These are phyloP conservation scores for Dalbergia oliveri DNA, from an alignment of 306 rosid genomes.

Conservation along the genomic window DNA sequence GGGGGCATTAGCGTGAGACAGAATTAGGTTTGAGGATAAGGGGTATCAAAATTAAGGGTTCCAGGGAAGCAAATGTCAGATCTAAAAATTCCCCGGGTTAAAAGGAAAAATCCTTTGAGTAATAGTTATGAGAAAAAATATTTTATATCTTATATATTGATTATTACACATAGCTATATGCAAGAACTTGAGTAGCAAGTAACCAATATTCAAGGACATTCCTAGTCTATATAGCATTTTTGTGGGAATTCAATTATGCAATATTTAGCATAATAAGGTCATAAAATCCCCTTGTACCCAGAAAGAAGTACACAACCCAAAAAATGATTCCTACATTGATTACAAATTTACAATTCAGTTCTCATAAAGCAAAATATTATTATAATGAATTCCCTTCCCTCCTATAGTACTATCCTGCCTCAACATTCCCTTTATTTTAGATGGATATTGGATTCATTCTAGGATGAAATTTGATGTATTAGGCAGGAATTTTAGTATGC, in stretches of 20 bases:
- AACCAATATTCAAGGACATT: background rate
- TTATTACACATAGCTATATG: background rate
- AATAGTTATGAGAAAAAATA: background rate
- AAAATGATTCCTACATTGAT: background rate
- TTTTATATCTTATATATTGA: background rate
- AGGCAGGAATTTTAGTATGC: background rate
- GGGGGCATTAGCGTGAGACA: background rate
- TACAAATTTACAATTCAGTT: background rate
- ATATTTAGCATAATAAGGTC: background rate
- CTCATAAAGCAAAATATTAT: background rate
- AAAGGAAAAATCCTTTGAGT: background rate
- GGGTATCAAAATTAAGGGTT: background rate
- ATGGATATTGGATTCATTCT: background rate
- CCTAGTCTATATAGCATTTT: background rate
- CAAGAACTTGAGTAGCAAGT: background rate
- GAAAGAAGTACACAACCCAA: background rate
- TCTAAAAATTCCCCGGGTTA: background rate
- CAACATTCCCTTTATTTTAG: conserved; percentile 22
- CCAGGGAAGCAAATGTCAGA: background rate
- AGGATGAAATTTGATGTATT: background rate
- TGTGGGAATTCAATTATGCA: background rate
- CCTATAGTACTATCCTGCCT: background rate
- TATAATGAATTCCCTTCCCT: background rate
- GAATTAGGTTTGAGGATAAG: background rate
- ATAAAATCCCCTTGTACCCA: background rate